Percentiles rank a stretch among this genome's conserved stretches.
These are phyloP conservation scores for Wickerhamiella kurtzmanii DNA, from an alignment of 805 yeast species.

Conservation along the genomic window DNA sequence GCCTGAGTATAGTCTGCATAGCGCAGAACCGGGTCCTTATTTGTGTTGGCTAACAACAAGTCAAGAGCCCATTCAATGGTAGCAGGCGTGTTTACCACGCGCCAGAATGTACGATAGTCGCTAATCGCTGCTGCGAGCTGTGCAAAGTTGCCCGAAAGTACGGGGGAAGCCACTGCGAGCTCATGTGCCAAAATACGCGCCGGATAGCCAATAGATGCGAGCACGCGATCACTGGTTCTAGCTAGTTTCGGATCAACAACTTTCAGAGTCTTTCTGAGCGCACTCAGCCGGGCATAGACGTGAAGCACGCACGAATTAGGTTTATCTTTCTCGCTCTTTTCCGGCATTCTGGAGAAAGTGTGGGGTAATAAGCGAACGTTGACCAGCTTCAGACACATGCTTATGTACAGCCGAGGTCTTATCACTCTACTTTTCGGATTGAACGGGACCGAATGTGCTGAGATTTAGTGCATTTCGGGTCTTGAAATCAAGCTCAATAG, in stretches of 20 bases:
- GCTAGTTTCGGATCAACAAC: constrained; percentile 11
- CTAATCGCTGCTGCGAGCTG: constrained; percentile 11
- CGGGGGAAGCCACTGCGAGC: constrained; percentile 3
- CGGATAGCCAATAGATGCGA: constrained; percentile 22
- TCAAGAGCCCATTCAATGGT: constrained; percentile 27
- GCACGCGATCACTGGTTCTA: constrained; percentile 14
- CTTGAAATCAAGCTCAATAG: too few relatives aligned
- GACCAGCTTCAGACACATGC: too few relatives aligned
- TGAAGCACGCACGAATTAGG: neutral
- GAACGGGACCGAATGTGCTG: too few relatives aligned
- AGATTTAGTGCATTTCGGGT: too few relatives aligned
- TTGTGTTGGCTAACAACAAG: constrained; percentile 21
- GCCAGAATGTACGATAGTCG: constrained; percentile 26
- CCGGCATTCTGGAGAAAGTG: neutral
- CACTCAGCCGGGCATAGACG: constrained; percentile 11
- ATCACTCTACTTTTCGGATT: too few relatives aligned
- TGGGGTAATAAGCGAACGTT: constrained; percentile 1
- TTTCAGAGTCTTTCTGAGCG: constrained; percentile 6
- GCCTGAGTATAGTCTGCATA: constrained; percentile 26
- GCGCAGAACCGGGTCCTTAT: constrained; percentile 22
- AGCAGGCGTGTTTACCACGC: constrained; percentile 28
- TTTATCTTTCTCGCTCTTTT: neutral
- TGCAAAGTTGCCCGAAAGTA: constrained; percentile 5
- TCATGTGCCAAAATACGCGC: constrained; percentile 14
- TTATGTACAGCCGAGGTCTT: too few relatives aligned